Base-by-base conservation (phyloP, 2,329 filamentous ascomycete genomes). In the Aspergillus cejpii region DNA sequence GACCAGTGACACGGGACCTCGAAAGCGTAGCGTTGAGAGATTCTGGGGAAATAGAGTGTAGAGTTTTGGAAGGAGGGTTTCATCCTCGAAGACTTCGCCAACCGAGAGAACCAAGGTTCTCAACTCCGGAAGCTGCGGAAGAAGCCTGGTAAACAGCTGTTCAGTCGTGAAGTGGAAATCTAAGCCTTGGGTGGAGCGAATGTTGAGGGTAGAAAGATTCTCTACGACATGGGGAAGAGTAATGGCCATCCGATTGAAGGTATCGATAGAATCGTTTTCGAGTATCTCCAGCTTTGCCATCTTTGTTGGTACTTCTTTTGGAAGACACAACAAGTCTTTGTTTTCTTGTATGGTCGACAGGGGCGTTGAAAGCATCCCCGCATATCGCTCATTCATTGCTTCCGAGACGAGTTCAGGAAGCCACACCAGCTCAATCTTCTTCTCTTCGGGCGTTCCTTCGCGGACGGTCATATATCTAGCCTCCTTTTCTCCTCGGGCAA, bases 221-320 rank as follows among this genome's bases (percentile, higher is more conserved):
- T 43, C 37, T 2, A 58, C 28, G 2, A 57, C 24, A 47, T 56
- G 55, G 1, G 52, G 47, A 12, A 58, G 43, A 1, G 52, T 48
- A 1, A 55, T 7, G 1, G 37, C 21, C 50, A 61, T 56, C 5
- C 55, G 53, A 41, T 26, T 42, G 41, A 60, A 51, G 0, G 55
- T 49, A 24, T 59, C 55, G 1, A 59, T 49, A 1, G 56, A 53
- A 17, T 60, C 57, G 26, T 60, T 59, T 26, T 60, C 54, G n/a
- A 53, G 41, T 20, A 61, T 61, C 19, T 61, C 59, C 11, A 61
- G 27, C 3, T 41, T 56, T 5, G 36, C 21, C n/a, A 60, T 21
- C 17, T 50, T 49, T 29, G 46, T 39, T 3, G 34, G 20, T 7
- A 37, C 36, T 21, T 37, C 36, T 7, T 8, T 23, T 6, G 36